Percentiles rank a stretch among this genome's conserved stretches.
Conservation (phyloP, 129 eudicot genomes). For the Kitagawia praeruptora region DNA sequence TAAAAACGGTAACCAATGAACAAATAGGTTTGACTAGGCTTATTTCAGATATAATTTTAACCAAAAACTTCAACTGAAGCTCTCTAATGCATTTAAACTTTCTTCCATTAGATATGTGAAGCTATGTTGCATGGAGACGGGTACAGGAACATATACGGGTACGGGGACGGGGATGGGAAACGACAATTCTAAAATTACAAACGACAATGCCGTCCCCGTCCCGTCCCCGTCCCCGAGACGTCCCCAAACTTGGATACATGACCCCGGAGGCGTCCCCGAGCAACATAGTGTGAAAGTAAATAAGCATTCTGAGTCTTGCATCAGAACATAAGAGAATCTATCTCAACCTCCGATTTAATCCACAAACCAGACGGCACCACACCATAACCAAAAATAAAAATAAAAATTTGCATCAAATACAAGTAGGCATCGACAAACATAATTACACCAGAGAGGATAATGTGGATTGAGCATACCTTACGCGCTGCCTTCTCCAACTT, state of each 20-base stretch:
- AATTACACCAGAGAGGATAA: background rate
- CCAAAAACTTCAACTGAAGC: background rate
- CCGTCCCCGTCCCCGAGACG: no score
- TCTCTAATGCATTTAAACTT: background rate
- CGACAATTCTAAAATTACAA: no score
- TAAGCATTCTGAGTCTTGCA: background rate
- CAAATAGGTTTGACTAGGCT: background rate
- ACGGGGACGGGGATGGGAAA: no score
- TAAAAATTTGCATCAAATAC: background rate
- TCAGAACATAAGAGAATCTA: background rate
- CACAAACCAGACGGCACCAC: background rate
- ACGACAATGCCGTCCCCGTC: no score
- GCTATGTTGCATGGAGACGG: no score
- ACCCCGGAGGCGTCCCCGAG: no score
- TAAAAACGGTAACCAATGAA: background rate
- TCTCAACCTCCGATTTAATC: background rate
- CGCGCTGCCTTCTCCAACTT: background rate
- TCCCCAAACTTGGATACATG: no score
- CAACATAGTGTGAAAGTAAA: background rate
- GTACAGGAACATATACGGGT: no score
- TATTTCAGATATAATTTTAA: background rate
- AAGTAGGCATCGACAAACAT: background rate
- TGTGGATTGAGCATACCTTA: background rate
- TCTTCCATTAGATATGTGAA: background rate
- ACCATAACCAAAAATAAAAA: background rate